Evolutionary conservation across 306 rosid genomes (phyloP), one percentile per base, ranked within the genome.

Genomic region (Pueraria montana): DNA sequence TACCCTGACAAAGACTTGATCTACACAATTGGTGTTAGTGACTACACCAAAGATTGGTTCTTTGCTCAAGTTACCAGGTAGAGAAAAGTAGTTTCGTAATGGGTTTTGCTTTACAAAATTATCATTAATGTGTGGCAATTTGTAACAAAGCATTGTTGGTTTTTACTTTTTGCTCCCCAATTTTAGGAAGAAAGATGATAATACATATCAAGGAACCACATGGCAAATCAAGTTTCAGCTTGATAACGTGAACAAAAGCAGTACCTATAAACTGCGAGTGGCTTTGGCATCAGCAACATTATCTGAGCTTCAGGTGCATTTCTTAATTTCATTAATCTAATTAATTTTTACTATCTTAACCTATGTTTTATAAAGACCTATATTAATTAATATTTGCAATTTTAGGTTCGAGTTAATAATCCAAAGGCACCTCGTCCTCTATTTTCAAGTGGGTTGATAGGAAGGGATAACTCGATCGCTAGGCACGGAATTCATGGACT

Each of bases 401-500:
- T 66, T 27, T 27, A 93, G 99, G 96, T 96, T 77, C 83, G 95
- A 77, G 95, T 96, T 5, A 93, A 96, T 61, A 91, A 96, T 52
- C 83, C 93, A 23, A 91, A 87, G 74, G 84, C 82, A 14, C 80
- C 56, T 74, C 89, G 83, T 5, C 90, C 98, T 58, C 50, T 92
- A 40, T 96, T 93, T 86, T 87, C 96, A 52, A 96, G 96, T 81
- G 99, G 98, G 20, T 77, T 91, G 63, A 92, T 96, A 64, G 99
- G 99, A 77, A 92, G 66, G 70, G 99, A 96, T 81, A 96, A 96
- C 69, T 92, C 99, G 23, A 88, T 96, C 1, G 99, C 99, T 2
- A 91, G 99, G 70, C 99, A 96, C 73, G 99, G 99, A 74, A 92
- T 91, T 75, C 98, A 96, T 74, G 99, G 99, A 5, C 94, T 96